Percentiles rank a stretch among this genome's conserved stretches.
Conservation (phyloP, 768 basidiomycete species). For the Obba rivulosa region DNA sequence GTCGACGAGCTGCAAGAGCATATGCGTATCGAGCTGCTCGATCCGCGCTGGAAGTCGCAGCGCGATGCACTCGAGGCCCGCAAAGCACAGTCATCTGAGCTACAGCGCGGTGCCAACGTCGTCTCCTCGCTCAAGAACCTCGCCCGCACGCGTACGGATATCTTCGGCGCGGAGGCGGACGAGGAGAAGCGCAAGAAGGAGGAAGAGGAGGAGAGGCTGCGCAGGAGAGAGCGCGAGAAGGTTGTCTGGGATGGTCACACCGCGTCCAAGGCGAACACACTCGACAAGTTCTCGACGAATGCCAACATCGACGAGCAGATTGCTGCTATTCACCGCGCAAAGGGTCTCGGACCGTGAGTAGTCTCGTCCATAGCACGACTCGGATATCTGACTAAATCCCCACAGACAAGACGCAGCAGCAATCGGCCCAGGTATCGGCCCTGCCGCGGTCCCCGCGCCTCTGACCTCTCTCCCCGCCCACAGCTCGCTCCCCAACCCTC, state of each 20-base stretch:
- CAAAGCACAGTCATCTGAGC: conserved; percentile 82
- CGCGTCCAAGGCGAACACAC: conserved; percentile 83
- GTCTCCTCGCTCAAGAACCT: conserved; percentile 89
- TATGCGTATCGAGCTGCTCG: conserved; percentile 96
- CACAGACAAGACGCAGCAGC: conserved; percentile 68
- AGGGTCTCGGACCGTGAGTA: conserved; percentile 82
- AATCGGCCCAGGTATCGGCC: conserved; percentile 85
- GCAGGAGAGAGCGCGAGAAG: conserved; percentile 85
- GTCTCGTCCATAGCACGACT: conserved; percentile 5
- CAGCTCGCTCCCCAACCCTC: conserved; percentile 69
- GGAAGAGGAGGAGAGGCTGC: conserved; percentile 79
- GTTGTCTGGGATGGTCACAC: conserved; percentile 99
- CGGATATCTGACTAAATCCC: conserved; percentile 11
- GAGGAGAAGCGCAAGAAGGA: conserved; percentile 84
- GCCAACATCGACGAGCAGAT: conserved; percentile 99
- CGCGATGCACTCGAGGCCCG: conserved; percentile 85
- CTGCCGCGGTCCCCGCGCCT: conserved; percentile 62
- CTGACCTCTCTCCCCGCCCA: conserved; percentile 62
- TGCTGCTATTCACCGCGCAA: conserved; percentile 89
- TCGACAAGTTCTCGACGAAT: conserved; percentile 89
- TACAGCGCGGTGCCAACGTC: conserved; percentile 90
- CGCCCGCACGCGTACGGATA: conserved; percentile 93
- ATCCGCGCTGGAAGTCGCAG: conserved; percentile 97
- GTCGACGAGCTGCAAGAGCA: conserved; percentile 96
- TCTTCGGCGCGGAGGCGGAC: conserved; percentile 92